Evolutionary conservation across 352 stramenopile species (phyloP), one percentile per base, ranked within the genome.

Genomic region (Pythium volutum): DNA sequence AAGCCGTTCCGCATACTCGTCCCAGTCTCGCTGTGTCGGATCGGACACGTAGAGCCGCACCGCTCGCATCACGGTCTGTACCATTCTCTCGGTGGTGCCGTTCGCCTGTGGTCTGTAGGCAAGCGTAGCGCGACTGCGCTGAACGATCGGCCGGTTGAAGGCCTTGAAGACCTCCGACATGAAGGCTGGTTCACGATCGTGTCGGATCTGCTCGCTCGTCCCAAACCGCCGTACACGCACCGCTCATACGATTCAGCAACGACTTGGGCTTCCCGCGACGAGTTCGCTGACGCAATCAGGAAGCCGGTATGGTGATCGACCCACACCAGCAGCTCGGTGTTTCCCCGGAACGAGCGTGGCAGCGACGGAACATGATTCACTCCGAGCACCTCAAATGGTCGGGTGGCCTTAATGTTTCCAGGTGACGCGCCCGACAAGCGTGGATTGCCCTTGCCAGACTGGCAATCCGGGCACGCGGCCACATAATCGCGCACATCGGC

Each of bases 331-430:
- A 76, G 22, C n/a, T 73, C 70, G 0, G 63, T 67, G 27, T 77
- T 77, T 0, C 70, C 70, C 10, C 58, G 57, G 18, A 67, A 50
- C 0, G 59, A 72, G 7, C 33, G 61, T 0, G 70, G 70, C 6
- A 77, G 31, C 4, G 63, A 70, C 7, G 63, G 66, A 0, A 72
- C 69, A 12, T 74, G 66, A 36, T 77, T 66, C 70, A 74, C 72
- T 0, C 58, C 66, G 1, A 33, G 29, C 29, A 33, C 29, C 29
- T 74, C 53, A 27, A 71, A 74, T 8, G 70, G 62, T 1, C 63
- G 47, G 0, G 62, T 56, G 0, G 62, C 58, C 8, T 59, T 18
- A 4, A 77, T 51, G 43, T 71, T 71, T 0, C 53, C 64, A 18
- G 64, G 53, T 3, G 53, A 59, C 51, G 0, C 0, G 0, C 2